A percentile compares a stretch with the other conserved stretches of the same genome.
These are phyloP conservation scores for Metschnikowia gruessii DNA, from an alignment of 805 yeast species.

Conservation along the genomic window DNA sequence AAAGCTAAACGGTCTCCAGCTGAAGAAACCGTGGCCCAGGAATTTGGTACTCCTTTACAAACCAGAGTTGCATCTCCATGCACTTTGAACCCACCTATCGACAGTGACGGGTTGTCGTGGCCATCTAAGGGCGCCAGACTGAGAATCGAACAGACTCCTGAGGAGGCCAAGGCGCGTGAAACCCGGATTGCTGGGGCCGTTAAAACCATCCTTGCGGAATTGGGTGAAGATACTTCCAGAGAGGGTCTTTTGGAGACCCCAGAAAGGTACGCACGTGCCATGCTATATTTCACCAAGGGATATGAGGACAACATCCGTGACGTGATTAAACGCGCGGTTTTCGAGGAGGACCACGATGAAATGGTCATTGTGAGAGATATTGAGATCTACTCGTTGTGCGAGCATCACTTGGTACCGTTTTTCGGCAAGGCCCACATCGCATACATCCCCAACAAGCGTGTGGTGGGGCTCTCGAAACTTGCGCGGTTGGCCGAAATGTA, in stretches of 20 bases:
- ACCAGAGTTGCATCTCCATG: conserved; percentile 81
- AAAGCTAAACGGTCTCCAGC: conserved; percentile 21
- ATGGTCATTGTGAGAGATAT: conserved; percentile 98
- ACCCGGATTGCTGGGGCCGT: conserved; percentile 83
- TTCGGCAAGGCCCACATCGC: conserved; percentile 97
- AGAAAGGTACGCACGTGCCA: conserved; percentile 92
- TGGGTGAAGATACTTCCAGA: conserved; percentile 87
- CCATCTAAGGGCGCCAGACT: conserved; percentile 82
- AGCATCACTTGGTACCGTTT: conserved; percentile 97
- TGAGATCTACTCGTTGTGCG: conserved; percentile 88
- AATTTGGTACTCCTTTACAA: conserved; percentile 54
- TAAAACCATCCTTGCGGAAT: conserved; percentile 66
- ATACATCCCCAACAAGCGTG: conserved; percentile 93
- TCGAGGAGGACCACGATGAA: conserved; percentile 97
- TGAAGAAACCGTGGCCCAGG: conserved; percentile 14
- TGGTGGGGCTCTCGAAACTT: conserved; percentile 85
- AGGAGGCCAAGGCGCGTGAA: conserved; percentile 65
- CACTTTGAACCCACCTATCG: conserved; percentile 81
- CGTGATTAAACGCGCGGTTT: conserved; percentile 91
- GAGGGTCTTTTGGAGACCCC: conserved; percentile 95
- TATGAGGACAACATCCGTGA: conserved; percentile 91
- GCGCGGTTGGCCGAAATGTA: conserved; percentile 98
- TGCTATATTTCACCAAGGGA: conserved; percentile 94
- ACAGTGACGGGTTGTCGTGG: conserved; percentile 90
- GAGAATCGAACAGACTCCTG: conserved; percentile 66